A percentile compares a stretch with the other conserved stretches of the same genome.
These are phyloP conservation scores for Epichloe festucae DNA, from an alignment of 2,329 filamentous ascomycete genomes.

Conservation along the genomic window DNA sequence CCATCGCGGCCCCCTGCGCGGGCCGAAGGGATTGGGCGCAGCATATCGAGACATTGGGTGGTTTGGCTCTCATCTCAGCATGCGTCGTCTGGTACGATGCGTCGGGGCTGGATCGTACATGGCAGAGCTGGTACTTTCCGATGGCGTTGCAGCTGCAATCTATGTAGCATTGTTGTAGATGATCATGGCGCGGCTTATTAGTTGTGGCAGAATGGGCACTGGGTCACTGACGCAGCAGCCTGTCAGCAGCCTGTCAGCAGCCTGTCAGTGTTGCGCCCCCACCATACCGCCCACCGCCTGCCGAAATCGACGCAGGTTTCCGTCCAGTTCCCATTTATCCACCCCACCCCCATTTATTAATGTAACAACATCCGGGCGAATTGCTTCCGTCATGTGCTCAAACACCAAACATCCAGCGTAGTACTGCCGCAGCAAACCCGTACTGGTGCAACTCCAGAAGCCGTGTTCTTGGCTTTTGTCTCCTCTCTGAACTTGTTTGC, in stretches of 20 bases:
- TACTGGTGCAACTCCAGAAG: too few relatives aligned
- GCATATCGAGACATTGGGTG: slow-evolving; percentile 29
- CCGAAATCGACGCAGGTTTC: neutral
- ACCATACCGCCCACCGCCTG: neutral
- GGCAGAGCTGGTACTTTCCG: slow-evolving; percentile 3
- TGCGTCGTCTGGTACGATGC: neutral
- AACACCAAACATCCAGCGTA: too few relatives aligned
- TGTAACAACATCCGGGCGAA: too few relatives aligned
- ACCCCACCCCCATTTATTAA: too few relatives aligned
- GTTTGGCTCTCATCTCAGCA: slow-evolving; percentile 9
- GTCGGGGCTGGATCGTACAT: slow-evolving; percentile 3
- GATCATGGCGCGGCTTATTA: neutral
- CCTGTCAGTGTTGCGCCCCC: neutral
- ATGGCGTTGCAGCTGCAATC: neutral
- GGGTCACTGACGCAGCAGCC: neutral
- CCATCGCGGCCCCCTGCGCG: slow-evolving; percentile 36
- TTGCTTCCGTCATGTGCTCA: too few relatives aligned
- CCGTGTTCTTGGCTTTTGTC: too few relatives aligned
- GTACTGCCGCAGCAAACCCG: too few relatives aligned
- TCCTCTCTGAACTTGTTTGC: too few relatives aligned
- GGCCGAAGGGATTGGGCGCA: slow-evolving; percentile 24
- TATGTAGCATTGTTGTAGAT: neutral
- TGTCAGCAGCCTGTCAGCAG: too few relatives aligned
- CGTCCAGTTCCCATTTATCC: neutral
- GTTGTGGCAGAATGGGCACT: neutral